Conservation (phyloP, 352 stramenopile genomes). For the Globisporangium perplexum region DNA sequence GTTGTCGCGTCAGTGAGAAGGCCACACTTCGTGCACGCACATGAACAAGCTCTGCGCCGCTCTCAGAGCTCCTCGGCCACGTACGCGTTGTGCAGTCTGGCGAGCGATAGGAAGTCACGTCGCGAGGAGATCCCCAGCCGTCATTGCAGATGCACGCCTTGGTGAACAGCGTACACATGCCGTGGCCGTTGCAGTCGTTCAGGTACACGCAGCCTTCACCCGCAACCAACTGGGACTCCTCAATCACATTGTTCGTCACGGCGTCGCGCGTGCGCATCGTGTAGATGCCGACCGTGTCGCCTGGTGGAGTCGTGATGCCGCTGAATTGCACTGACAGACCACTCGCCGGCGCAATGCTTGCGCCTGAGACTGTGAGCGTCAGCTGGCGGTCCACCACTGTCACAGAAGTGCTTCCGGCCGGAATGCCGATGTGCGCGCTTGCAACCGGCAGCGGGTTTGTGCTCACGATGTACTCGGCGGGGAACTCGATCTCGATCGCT, state of each 20-base stretch:
- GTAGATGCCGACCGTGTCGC: slow-evolving; percentile 38
- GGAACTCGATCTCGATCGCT: slow-evolving; percentile 48
- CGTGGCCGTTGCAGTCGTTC: slow-evolving; percentile 84
- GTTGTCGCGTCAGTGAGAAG: background rate
- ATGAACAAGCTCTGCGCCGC: background rate
- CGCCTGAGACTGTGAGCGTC: slow-evolving; percentile 26
- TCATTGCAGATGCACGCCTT: slow-evolving; percentile 55
- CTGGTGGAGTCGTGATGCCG: slow-evolving; percentile 43
- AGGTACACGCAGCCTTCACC: slow-evolving; percentile 58
- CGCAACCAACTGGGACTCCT: slow-evolving; percentile 42
- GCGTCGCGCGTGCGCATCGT: slow-evolving; percentile 43
- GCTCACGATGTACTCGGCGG: slow-evolving; percentile 28
- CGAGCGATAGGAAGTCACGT: slow-evolving; percentile 67
- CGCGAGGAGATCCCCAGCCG: slow-evolving; percentile 52
- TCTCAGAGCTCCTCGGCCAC: slow-evolving; percentile 1
- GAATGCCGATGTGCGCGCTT: slow-evolving; percentile 28
- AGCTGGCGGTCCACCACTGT: slow-evolving; percentile 19
- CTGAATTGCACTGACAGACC: slow-evolving; percentile 36
- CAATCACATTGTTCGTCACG: slow-evolving; percentile 29
- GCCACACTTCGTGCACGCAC: background rate
- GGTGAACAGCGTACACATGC: slow-evolving; percentile 64
- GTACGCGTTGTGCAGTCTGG: slow-evolving; percentile 76
- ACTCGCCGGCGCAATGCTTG: slow-evolving; percentile 19
- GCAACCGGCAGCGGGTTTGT: slow-evolving; percentile 13
- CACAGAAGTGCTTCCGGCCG: slow-evolving; percentile 24